Evolutionary conservation across 2,329 filamentous ascomycete species (phyloP).

Genomic region (Neocatenulostroma microsporum): DNA sequence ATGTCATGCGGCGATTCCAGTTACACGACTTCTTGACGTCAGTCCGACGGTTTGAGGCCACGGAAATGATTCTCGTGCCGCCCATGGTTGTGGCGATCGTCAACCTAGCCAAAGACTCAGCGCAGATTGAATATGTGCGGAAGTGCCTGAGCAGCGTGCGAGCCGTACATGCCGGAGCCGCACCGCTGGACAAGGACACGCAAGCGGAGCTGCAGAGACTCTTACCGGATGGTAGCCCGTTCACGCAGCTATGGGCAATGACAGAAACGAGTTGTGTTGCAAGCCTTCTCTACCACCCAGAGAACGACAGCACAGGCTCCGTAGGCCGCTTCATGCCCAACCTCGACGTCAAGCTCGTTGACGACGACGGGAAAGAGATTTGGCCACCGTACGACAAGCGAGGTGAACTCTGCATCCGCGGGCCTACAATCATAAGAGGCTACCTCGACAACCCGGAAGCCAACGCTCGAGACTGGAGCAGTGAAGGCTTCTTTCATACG

Average conservation of each 20-base stretch:
- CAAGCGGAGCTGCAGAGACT: constrained; percentile 39
- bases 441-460: constrained; percentile 44
- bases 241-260: constrained; percentile 43
- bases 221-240: constrained; percentile 31
- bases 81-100: constrained; percentile 48
- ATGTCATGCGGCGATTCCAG: constrained; percentile 40
- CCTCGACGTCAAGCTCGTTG: constrained; percentile 41
- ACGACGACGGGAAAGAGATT: constrained; percentile 48
- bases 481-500: constrained; percentile 46
- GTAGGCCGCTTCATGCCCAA: constrained; percentile 36
- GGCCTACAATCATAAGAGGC: constrained; percentile 43
- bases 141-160: constrained; percentile 34
- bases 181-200: constrained; percentile 41
- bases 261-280: constrained; percentile 27
- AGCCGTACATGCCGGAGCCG: constrained; percentile 34
- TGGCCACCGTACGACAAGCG: constrained; percentile 36
- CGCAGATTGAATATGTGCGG: constrained; percentile 32
- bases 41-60: constrained; percentile 38
- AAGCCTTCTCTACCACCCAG: constrained; percentile 28
- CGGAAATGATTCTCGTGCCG: constrained; percentile 45
- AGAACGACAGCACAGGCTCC: constrained; percentile 34
- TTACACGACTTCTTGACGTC: constrained; percentile 38
- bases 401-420: constrained; percentile 46
- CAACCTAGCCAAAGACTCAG: constrained; percentile 36
- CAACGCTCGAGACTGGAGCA: constrained; percentile 40